Percentiles rank a stretch among this genome's conserved stretches.
Conservation (phyloP, 2,329 filamentous ascomycete genomes). For the Rachicladosporium sp. region DNA sequence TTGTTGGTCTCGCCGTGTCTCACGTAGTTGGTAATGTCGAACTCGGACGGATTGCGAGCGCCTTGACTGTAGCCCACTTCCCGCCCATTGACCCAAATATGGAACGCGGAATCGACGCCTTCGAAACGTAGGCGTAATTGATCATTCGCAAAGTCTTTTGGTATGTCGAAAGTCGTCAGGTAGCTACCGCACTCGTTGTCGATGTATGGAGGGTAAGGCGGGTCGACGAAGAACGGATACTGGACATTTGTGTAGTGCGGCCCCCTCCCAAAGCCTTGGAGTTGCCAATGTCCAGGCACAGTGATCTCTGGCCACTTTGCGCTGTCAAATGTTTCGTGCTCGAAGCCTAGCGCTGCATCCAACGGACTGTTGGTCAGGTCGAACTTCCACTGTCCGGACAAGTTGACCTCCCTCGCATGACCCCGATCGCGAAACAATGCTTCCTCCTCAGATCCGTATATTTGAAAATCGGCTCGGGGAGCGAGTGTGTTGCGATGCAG, state of each 20-base stretch:
- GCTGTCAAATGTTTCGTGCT: constrained; percentile 2
- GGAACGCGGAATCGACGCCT: constrained; percentile 58
- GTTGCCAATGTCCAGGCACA: constrained; percentile 58
- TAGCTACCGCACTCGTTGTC: constrained; percentile 55
- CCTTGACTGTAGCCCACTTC: constrained; percentile 56
- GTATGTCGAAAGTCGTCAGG: constrained; percentile 41
- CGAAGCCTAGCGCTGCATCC: constrained; percentile 1
- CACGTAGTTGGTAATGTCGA: constrained; percentile 47
- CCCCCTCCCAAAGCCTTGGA: constrained; percentile 51
- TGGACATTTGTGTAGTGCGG: constrained; percentile 58
- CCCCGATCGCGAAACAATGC: constrained; percentile 3
- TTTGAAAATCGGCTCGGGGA: constrained; percentile 4
- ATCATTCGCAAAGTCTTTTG: constrained; percentile 32
- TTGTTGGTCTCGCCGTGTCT: constrained; percentile 36
- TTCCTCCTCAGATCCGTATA: constrained; percentile 3
- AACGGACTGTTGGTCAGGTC: constrained; percentile 1
- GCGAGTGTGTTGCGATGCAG: constrained; percentile 4
- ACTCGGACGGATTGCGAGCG: constrained; percentile 55
- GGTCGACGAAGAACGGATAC: constrained; percentile 53
- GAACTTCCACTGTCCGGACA: constrained; percentile 4
- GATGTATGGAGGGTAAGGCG: constrained; percentile 45
- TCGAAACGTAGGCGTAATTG: constrained; percentile 55
- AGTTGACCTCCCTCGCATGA: constrained; percentile 2
- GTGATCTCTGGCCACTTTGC: constrained; percentile 39
- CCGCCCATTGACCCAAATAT: constrained; percentile 53